Percentiles rank a stretch among this genome's conserved stretches.
Conservation (phyloP, 2,329 filamentous ascomycete species). For the Arthrobotrys iridis region DNA sequence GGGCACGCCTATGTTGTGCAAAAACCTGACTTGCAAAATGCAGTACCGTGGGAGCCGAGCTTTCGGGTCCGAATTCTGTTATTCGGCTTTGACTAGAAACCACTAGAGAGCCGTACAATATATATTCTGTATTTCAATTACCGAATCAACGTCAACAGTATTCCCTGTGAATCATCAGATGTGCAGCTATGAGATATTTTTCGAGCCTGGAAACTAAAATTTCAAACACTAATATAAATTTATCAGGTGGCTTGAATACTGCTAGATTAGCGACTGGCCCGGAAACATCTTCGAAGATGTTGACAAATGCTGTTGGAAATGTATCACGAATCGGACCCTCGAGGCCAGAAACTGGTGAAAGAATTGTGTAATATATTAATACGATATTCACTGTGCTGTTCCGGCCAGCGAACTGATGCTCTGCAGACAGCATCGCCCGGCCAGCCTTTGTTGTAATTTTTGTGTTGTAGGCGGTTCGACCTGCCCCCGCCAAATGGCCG, state of each 20-base stretch:
- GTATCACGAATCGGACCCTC: slow-evolving; percentile 1
- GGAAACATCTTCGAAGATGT: slow-evolving; percentile 1
- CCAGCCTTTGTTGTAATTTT: slow-evolving; percentile 21
- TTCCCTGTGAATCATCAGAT: no score
- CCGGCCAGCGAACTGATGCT: not conserved
- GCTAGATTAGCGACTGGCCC: not conserved
- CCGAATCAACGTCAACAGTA: no score
- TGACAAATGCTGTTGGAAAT: slow-evolving; percentile 14
- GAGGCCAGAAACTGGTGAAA: not conserved
- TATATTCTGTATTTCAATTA: no score
- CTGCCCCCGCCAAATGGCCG: slow-evolving; percentile 1
- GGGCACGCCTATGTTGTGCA: not conserved
- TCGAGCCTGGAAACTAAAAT: no score
- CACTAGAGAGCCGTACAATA: no score
- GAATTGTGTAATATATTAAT: slow-evolving; percentile 11
- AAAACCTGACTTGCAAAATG: not conserved
- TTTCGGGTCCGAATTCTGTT: no score
- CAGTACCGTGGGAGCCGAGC: not conserved
- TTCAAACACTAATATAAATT: slow-evolving; percentile 9
- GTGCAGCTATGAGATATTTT: no score
- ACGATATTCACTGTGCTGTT: not conserved
- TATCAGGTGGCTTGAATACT: slow-evolving; percentile 12
- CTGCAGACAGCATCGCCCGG: not conserved
- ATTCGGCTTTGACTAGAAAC: not conserved
- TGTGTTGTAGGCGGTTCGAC: slow-evolving; percentile 33